Base-by-base conservation (phyloP, 2,329 filamentous ascomycete species). In the Neonectria ditissima region DNA sequence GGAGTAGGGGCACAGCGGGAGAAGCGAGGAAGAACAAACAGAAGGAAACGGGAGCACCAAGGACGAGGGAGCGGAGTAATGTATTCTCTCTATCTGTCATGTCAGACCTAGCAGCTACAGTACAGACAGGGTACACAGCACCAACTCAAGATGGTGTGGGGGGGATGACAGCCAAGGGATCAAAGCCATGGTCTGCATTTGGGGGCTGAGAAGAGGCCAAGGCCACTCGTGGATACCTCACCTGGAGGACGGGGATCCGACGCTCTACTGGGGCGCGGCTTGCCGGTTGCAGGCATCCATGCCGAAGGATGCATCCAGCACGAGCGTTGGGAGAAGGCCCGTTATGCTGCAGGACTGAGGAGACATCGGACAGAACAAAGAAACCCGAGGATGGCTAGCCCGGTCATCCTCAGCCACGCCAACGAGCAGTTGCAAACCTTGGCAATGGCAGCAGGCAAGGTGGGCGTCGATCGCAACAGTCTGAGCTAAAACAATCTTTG, bases 31-130 rank as follows among this genome's bases (percentile, higher is more conserved):
- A 62, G 41, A 39, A 26, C 26, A 53, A 56, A 59, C 53, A 51
- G 62, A 52, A 54, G 52, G 52, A 58, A 60, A 32, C 11, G 18
- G 32, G 39, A 57, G 53, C 10, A 24, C 10, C 20, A 20, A 60
- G 55, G n/a, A 55, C 45, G 52, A 55, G 52, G 53, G 56, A 69
- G 66, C 69, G 67, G 63, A 70, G 62, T 71, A 68, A 72, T 60
- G 68, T 60, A 66, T 41, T 39, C 62, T 48, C 52, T 63, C 56
- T 57, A 43, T 53, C 50, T 54, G 22, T 48, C 37, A 41, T 44
- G 50, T 45, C 54, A 59, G 24, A 54, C 62, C 32, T 44, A 37
- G 41, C 39, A 26, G 39, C 58, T 50, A 34, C 13, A n/a, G 34
- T 37, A 55, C 65, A 47, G 44, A 48, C 54, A 64, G 48, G 65